Conservation (phyloP, 768 basidiomycete genomes). For the Tremella mesenterica region DNA sequence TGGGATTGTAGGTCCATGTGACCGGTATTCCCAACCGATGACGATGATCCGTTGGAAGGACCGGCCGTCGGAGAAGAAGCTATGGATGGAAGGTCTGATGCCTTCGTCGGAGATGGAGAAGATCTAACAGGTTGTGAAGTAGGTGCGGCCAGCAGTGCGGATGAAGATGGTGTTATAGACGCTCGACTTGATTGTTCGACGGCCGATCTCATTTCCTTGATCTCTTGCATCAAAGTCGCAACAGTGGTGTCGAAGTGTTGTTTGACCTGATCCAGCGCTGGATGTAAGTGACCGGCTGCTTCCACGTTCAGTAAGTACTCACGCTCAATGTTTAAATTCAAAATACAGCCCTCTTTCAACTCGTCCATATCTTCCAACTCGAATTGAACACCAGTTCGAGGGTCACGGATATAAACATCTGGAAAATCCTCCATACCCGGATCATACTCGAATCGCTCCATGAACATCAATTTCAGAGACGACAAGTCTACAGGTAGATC, state of each 20-base stretch:
- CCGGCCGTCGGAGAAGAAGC: slow-evolving; percentile 5
- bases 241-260: slow-evolving; percentile 95
- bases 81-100: slow-evolving; percentile 5
- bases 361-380: slow-evolving; percentile 93
- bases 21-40: slow-evolving; percentile 3
- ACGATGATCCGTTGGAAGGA: slow-evolving; percentile 7
- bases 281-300: not conserved
- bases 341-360: slow-evolving; percentile 72
- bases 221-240: slow-evolving; percentile 68
- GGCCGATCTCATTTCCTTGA: slow-evolving; percentile 72
- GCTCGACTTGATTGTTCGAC: slow-evolving; percentile 55
- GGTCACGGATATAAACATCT: slow-evolving; percentile 89
- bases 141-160: slow-evolving; percentile 24
- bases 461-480: slow-evolving; percentile 73
- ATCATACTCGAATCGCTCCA: slow-evolving; percentile 89
- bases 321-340: slow-evolving; percentile 96
- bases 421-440: slow-evolving; percentile 90
- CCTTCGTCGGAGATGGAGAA: slow-evolving; percentile 1
- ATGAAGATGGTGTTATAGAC: slow-evolving; percentile 45
- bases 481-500: slow-evolving; percentile 61
- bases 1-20: slow-evolving; percentile 75
- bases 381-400: slow-evolving; percentile 83
- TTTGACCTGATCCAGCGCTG: slow-evolving; percentile 96
- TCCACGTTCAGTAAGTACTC: slow-evolving; percentile 45
- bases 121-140: slow-evolving; percentile 40